phyloP scores from a whole-genome alignment of 1,284 basidiomycete genomes.

The Takashimella tepidaria region DNA sequence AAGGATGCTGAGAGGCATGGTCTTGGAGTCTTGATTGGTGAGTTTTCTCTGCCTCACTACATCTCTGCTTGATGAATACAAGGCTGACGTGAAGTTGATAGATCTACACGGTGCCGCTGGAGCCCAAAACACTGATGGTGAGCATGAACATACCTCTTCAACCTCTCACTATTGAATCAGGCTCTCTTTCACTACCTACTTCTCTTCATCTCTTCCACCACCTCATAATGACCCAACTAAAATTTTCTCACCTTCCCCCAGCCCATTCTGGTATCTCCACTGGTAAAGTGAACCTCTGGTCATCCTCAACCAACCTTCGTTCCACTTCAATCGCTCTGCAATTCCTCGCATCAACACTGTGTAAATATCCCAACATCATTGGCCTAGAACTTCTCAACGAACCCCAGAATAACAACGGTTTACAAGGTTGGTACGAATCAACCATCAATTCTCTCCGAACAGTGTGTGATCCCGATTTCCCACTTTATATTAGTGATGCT shows the following conservation, averaged over 20 bases:
- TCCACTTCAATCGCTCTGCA: conserved; percentile 54
- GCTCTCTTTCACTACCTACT: too few species aligned
- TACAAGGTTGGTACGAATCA: conserved; percentile 62
- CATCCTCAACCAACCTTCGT: conserved; percentile 52
- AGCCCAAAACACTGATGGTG: conserved; percentile 50
- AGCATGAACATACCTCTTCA: conserved; percentile 24
- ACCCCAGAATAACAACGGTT: conserved; percentile 56
- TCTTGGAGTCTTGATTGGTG: conserved; percentile 76
- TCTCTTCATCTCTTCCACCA: too few species aligned
- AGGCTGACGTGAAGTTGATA: conserved; percentile 35
- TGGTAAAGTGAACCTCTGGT: conserved; percentile 47
- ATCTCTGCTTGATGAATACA: conserved; percentile 11
- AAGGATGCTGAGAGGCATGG: conserved; percentile 58
- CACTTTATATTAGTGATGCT: conserved; percentile 70
- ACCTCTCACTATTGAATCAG: conserved; percentile 5
- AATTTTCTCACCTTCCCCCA: conserved; percentile 7
- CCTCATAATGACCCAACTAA: background rate
- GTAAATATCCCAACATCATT: conserved; percentile 60
- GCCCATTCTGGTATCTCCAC: conserved; percentile 43
- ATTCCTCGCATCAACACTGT: conserved; percentile 50
- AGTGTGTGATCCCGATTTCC: conserved; percentile 55
- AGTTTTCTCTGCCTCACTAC: conserved; percentile 1
- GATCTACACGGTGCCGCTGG: conserved; percentile 52
- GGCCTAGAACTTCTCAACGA: conserved; percentile 83
- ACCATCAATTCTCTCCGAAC: conserved; percentile 58